phyloP scores from a whole-genome alignment of 345 rosid species.

The Carallia pectinifolia region DNA sequence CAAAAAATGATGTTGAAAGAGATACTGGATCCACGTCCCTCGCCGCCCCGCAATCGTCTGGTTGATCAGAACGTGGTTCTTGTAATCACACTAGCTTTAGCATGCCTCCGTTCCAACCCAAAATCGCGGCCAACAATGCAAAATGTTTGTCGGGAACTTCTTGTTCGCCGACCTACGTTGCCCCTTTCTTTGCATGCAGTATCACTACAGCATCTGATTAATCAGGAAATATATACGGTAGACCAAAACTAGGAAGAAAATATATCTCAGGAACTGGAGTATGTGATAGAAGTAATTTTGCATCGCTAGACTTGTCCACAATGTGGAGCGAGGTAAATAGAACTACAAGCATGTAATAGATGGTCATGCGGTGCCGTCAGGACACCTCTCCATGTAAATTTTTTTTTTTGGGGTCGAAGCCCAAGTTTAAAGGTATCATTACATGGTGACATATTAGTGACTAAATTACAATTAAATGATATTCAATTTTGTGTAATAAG shows the following conservation, averaged over 20 bases:
- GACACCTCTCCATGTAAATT: too few relatives aligned
- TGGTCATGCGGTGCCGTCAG: too few relatives aligned
- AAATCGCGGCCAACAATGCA: background rate
- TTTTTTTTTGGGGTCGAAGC: too few relatives aligned
- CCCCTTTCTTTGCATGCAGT: background rate
- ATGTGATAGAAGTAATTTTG: background rate
- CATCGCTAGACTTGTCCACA: too few relatives aligned
- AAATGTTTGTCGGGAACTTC: background rate
- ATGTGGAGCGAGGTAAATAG: too few relatives aligned
- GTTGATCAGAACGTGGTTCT: background rate
- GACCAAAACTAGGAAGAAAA: background rate
- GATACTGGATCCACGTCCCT: background rate
- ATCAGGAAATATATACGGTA: background rate
- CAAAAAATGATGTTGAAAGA: background rate
- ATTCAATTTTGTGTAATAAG: too few relatives aligned
- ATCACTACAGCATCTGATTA: background rate
- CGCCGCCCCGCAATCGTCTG: background rate
- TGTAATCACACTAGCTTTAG: background rate
- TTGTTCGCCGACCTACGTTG: background rate
- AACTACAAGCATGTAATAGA: too few relatives aligned
- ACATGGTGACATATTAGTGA: too few relatives aligned
- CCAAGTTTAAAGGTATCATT: too few relatives aligned
- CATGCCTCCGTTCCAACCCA: background rate
- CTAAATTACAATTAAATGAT: too few relatives aligned
- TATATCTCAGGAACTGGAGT: background rate